A percentile compares a stretch with the other conserved stretches of the same genome.
Conservation (phyloP, 2,329 filamentous ascomycete genomes). For the Ophiostoma ulmi region DNA sequence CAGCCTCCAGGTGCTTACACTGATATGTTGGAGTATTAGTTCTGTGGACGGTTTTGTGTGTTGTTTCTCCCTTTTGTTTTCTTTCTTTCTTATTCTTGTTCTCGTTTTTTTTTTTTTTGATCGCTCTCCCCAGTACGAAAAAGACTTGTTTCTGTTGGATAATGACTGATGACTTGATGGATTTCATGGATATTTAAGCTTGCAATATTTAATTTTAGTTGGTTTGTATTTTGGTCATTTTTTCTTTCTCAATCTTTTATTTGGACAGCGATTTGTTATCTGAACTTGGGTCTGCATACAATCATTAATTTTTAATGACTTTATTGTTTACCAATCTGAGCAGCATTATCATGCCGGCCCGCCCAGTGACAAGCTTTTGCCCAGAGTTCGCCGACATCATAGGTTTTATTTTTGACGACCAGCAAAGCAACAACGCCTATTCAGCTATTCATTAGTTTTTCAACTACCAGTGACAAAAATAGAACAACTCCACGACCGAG, state of each 20-base stretch:
- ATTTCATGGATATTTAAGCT: neutral
- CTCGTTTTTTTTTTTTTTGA: neutral
- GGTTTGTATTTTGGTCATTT: neutral
- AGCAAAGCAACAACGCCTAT: neutral
- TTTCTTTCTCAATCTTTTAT: neutral
- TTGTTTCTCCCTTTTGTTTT: neutral
- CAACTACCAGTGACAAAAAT: neutral
- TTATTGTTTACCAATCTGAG: neutral
- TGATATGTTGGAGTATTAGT: neutral
- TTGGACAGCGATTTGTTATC: neutral
- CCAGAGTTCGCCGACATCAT: neutral
- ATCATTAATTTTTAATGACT: neutral
- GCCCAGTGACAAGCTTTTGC: neutral
- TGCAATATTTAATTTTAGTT: neutral
- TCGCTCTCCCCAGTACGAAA: neutral
- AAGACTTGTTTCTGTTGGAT: neutral
- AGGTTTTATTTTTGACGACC: neutral
- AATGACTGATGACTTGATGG: neutral
- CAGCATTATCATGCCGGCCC: neutral
- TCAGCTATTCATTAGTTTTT: neutral
- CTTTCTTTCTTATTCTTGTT: neutral
- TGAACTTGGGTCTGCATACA: neutral
- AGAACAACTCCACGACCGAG: neutral
- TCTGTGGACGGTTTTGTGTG: neutral
- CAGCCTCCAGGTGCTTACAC: constrained; percentile 1